phyloP scores from a whole-genome alignment of 495 filamentous ascomycete species.

The Elasticomyces elasticus region DNA sequence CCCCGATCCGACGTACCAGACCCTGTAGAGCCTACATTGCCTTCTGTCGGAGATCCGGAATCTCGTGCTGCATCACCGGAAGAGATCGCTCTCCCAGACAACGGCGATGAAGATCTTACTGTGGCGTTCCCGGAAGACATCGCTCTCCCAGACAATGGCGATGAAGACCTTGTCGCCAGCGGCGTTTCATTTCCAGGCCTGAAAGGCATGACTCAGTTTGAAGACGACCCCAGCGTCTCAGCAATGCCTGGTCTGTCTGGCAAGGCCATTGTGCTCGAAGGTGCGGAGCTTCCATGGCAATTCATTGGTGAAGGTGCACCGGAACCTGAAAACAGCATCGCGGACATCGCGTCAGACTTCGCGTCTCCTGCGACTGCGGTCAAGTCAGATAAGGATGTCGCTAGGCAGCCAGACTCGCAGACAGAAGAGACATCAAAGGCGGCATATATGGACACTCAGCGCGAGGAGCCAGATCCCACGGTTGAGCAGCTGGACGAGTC shows the following conservation, averaged over 20 bases:
- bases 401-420: background rate
- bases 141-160: background rate
- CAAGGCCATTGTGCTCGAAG: too few species aligned
- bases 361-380: too few species aligned
- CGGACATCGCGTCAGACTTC: too few species aligned
- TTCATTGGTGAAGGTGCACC: too few species aligned
- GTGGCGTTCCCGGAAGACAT: background rate
- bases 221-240: too few species aligned
- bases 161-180: background rate
- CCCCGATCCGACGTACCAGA: background rate
- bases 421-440: background rate
- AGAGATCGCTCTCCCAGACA: background rate
- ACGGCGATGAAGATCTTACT: background rate
- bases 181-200: background rate
- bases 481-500: background rate
- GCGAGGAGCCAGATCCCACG: background rate
- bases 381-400: background rate
- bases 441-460: background rate
- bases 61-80: background rate
- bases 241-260: too few species aligned
- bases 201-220: too few species aligned
- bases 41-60: background rate
- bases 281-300: too few species aligned
- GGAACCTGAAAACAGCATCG: too few species aligned
- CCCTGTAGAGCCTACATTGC: background rate